Conservation (phyloP, 2,329 filamentous ascomycete genomes). For the Mycocentrospora acerina region DNA sequence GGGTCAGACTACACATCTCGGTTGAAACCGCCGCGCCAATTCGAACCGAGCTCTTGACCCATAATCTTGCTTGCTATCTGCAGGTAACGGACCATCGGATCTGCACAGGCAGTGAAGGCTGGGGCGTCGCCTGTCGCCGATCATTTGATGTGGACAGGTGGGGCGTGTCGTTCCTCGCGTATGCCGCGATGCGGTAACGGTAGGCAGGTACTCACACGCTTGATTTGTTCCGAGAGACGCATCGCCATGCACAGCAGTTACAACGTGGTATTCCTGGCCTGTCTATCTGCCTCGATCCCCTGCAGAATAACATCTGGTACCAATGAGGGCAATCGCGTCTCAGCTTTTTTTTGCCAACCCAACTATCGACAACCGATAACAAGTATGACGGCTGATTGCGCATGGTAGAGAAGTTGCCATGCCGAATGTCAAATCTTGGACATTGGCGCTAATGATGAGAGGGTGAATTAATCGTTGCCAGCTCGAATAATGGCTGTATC, state of each 20-base stretch:
- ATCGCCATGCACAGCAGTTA: constrained; percentile 11
- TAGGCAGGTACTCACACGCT: constrained; percentile 15
- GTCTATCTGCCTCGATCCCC: neutral
- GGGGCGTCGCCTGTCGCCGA: constrained; percentile 24
- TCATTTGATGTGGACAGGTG: constrained; percentile 18
- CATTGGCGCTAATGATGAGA: constrained; percentile 20
- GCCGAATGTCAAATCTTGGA: constrained; percentile 22
- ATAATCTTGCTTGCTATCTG: constrained; percentile 14
- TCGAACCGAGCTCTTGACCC: constrained; percentile 26
- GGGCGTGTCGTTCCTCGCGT: constrained; percentile 30
- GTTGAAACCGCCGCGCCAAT: constrained; percentile 10
- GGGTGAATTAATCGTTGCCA: constrained; percentile 4
- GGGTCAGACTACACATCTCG: constrained; percentile 14
- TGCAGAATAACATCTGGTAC: no score
- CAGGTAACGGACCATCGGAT: constrained; percentile 20
- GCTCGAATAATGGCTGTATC: constrained; percentile 6
- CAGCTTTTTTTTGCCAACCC: no score
- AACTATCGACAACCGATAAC: constrained; percentile 19
- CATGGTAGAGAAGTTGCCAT: constrained; percentile 3
- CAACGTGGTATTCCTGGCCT: neutral
- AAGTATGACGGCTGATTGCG: constrained; percentile 32
- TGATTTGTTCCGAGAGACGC: constrained; percentile 24
- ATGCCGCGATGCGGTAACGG: constrained; percentile 25
- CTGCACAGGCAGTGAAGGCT: constrained; percentile 6
- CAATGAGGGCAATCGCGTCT: no score